Evolutionary conservation across 2,329 filamentous ascomycete genomes (phyloP), one percentile per base, ranked within the genome.

Genomic region (Scytalidium sp.): DNA sequence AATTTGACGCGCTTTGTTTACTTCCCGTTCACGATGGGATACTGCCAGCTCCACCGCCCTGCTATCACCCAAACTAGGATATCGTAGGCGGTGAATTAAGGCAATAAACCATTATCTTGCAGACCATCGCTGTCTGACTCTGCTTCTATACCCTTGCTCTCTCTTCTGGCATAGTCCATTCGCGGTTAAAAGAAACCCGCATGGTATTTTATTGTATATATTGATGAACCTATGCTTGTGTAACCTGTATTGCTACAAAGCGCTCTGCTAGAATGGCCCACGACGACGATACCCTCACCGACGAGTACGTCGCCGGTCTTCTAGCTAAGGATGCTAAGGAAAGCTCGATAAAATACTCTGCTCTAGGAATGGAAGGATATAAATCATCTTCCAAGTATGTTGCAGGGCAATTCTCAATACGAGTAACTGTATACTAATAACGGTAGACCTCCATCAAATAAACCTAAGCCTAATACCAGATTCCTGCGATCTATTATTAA

Each of bases 401-500:
- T 21, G 20, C 19, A 8, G 8, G 7, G 17, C 13, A n/a, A 32
- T 46, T 43, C 6, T 48, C 27, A 7, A 22, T 23, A 46, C 15
- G 36, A 46, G 10, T 41, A 46, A 19, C 25, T 32, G 15, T 43
- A 25, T 27, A 23, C 51, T 60, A 45, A 58, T 43, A 43, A 15
- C 23, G 21, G 17, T 23, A 66, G 63, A 50, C 62, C 60, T 47
- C 81, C 84, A 50, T 70, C 79, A 42, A 80, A 80, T 58, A 81
- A 85, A 55, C 90, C 89, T 1, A 97, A 93, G 65, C 92, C 93
- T 3, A 97, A 99, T 62, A 97, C 89, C 0, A 81, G 88, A 27
- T 97, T 97, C 65, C 73, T 99, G 40, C 85, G 85, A 50, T 87
- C 94, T 61, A 88, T 97, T 50, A 90, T 99, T 54, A 87, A 86